A percentile compares a stretch with the other conserved stretches of the same genome.
phyloP scores from a whole-genome alignment of 768 basidiomycete species.

The Chiua virens region DNA sequence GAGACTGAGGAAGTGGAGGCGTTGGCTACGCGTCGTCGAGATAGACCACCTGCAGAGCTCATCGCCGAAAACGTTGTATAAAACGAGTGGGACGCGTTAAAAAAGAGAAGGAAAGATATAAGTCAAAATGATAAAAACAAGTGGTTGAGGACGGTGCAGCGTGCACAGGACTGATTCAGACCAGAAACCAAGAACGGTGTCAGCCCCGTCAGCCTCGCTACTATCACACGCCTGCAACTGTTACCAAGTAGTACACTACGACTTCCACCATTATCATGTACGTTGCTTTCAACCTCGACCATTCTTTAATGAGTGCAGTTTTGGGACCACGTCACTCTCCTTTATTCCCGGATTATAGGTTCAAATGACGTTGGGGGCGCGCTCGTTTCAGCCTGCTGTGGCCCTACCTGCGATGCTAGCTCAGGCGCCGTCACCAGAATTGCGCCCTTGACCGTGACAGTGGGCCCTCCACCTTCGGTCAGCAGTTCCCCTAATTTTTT shows the following conservation, averaged over 20 bases:
- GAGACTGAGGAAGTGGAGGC: conserved; percentile 38
- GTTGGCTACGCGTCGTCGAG: conserved; percentile 54
- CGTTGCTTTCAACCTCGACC: too few species aligned
- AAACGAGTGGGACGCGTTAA: conserved; percentile 4
- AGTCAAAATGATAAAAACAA: background rate
- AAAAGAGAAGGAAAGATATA: conserved; percentile 5
- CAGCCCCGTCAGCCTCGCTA: too few species aligned
- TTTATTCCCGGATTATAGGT: too few species aligned
- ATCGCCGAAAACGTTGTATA: conserved; percentile 36
- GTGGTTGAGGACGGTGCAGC: conserved; percentile 6
- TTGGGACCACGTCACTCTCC: too few species aligned
- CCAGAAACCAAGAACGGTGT: too few species aligned
- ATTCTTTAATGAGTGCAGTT: background rate
- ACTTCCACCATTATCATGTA: too few species aligned
- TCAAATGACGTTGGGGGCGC: too few species aligned
- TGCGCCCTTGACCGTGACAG: background rate
- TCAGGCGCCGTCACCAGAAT: background rate
- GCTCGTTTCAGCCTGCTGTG: background rate
- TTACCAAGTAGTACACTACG: too few species aligned
- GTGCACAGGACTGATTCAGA: background rate
- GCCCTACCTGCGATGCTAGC: background rate
- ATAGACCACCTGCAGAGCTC: conserved; percentile 54
- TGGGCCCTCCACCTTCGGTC: background rate
- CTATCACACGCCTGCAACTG: conserved; percentile 14
- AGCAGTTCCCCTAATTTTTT: background rate